Percentiles rank a stretch among this genome's conserved stretches.
Evolutionary conservation across 805 yeast species (phyloP).

Genomic region (Yamadazyma takamatsuzukensis): DNA sequence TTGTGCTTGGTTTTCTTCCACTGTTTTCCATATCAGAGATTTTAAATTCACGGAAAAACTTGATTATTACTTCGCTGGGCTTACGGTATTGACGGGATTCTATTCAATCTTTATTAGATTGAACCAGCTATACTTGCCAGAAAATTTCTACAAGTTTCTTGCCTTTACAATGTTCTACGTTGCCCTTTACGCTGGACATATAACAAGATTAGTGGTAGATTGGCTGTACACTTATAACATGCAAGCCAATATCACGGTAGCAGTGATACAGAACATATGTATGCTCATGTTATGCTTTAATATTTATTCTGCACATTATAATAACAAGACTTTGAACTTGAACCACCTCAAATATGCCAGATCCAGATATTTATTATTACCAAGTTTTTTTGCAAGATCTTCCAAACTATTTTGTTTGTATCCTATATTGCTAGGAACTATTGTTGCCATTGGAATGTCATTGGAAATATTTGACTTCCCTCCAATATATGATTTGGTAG

Average conservation of each 20-base stretch:
- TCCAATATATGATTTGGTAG: conserved; percentile 63
- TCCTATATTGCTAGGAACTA: conserved; percentile 31
- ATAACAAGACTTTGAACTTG: conserved; percentile 6
- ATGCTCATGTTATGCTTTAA: conserved; percentile 27
- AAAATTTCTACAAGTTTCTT: conserved; percentile 18
- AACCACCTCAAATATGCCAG: conserved; percentile 28
- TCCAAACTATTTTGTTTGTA: conserved; percentile 38
- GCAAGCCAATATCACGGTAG: conserved; percentile 81
- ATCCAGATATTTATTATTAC: conserved; percentile 19
- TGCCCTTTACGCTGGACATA: conserved; percentile 57
- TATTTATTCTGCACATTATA: conserved; percentile 30
- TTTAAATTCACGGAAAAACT: conserved; percentile 72
- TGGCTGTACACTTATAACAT: conserved; percentile 95
- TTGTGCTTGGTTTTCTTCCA: conserved; percentile 82
- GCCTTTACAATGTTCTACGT: conserved; percentile 41
- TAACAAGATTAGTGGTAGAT: conserved; percentile 58
- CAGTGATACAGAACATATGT: conserved; percentile 63
- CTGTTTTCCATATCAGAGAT: conserved; percentile 88
- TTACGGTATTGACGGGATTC: conserved; percentile 77
- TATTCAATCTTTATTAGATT: conserved; percentile 63
- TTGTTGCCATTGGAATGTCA: conserved; percentile 73
- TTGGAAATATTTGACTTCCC: conserved; percentile 89
- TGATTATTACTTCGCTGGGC: conserved; percentile 92
- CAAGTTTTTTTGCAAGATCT: conserved; percentile 29
- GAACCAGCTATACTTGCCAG: conserved; percentile 50